A percentile compares a stretch with the other conserved stretches of the same genome.
phyloP scores from a whole-genome alignment of 23 red algal genomes.

The Gracilaria domingensis region DNA sequence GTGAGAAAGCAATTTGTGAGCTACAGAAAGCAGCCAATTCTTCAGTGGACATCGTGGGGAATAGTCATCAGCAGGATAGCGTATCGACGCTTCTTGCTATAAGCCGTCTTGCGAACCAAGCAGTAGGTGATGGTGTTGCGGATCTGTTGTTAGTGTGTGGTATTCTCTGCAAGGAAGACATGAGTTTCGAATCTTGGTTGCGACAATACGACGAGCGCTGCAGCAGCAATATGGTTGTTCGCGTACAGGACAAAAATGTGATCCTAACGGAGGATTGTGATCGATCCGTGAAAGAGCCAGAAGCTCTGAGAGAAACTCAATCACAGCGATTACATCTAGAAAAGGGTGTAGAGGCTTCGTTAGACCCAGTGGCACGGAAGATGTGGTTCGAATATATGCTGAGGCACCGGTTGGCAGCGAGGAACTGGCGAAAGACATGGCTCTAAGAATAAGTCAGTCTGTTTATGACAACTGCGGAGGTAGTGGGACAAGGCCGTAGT shows the following conservation, averaged over 20 bases:
- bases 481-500: conserved; percentile 39
- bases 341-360: conserved; percentile 78
- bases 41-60: neutral
- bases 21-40: neutral
- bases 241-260: conserved; percentile 73
- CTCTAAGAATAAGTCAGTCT: conserved; percentile 23
- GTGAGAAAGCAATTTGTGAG: conserved; percentile 32
- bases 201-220: conserved; percentile 77
- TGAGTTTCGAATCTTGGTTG: conserved; percentile 67
- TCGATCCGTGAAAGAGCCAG: conserved; percentile 66
- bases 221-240: conserved; percentile 69
- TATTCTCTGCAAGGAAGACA: conserved; percentile 60
- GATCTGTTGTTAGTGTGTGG: conserved; percentile 84
- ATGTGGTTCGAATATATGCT: conserved; percentile 96
- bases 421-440: conserved; percentile 61
- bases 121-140: conserved; percentile 94
- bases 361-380: conserved; percentile 96
- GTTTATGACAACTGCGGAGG: conserved; percentile 66
- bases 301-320: conserved; percentile 32
- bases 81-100: conserved; percentile 51
- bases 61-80: conserved; percentile 1
- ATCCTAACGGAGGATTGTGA: conserved; percentile 84
- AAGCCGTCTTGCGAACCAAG: conserved; percentile 89
- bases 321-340: conserved; percentile 14
- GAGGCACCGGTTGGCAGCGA: conserved; percentile 65